phyloP scores from a whole-genome alignment of 108 stramenopile species.

The Schizochytrium sp. region DNA sequence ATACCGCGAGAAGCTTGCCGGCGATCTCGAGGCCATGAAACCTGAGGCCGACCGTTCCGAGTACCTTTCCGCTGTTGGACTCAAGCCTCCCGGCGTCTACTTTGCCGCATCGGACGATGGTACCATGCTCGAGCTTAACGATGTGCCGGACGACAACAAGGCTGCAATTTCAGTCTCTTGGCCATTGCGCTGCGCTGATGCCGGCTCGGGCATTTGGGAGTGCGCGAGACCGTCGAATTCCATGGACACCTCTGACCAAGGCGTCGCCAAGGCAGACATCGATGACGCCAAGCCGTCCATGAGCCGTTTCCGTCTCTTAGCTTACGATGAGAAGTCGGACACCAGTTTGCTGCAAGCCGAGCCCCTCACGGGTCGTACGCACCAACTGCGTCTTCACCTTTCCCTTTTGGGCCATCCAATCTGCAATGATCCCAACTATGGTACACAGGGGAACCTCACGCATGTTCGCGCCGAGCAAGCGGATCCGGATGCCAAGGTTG shows the following conservation, averaged over 20 bases:
- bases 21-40: background rate
- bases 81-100: background rate
- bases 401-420: conserved; percentile 66
- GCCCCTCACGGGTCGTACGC: conserved; percentile 77
- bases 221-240: background rate
- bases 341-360: conserved; percentile 55
- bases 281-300: conserved; percentile 37
- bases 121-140: background rate
- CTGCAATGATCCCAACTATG: conserved; percentile 67
- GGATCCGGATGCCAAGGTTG: background rate
- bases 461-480: background rate
- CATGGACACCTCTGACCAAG: background rate
- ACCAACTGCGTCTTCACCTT: conserved; percentile 80
- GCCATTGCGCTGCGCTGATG: conserved; percentile 15
- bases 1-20: background rate
- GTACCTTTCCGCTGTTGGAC: background rate
- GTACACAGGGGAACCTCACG: conserved; percentile 25
- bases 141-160: background rate
- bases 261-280: no score
- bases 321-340: conserved; percentile 39
- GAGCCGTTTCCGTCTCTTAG: conserved; percentile 57
- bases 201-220: conserved; percentile 35
- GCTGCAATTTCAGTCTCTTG: conserved; percentile 19
- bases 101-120: background rate
- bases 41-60: background rate